These are phyloP conservation scores for Raddia distichophylla DNA, from an alignment of 176 grass and related monocot genomes.

Conservation along the genomic window DNA sequence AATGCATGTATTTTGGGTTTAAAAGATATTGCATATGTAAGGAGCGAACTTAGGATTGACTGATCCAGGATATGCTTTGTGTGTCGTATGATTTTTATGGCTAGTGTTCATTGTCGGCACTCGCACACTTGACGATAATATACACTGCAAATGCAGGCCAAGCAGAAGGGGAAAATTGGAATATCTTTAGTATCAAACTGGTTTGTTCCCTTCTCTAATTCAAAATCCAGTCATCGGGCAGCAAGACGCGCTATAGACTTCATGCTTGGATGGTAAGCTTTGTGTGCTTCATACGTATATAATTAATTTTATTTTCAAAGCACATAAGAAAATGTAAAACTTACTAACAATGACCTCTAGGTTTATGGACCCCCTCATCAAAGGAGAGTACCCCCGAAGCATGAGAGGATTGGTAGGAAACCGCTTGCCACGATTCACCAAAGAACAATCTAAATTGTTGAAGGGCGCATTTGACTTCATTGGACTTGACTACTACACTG, in stretches of 20 bases:
- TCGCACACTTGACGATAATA: too few relatives aligned
- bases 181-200: slow-evolving; percentile 52
- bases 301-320: background rate
- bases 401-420: slow-evolving; percentile 52
- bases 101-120: too few relatives aligned
- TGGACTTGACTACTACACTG: slow-evolving; percentile 67
- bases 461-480: slow-evolving; percentile 69
- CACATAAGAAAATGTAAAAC: background rate
- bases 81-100: too few relatives aligned
- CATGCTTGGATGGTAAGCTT: slow-evolving; percentile 65
- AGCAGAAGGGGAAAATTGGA: slow-evolving; percentile 54
- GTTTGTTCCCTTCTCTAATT: slow-evolving; percentile 51
- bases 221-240: slow-evolving; percentile 32
- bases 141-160: background rate
- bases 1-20: background rate
- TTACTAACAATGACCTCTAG: background rate
- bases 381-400: slow-evolving; percentile 52
- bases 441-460: slow-evolving; percentile 46
- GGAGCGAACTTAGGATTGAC: too few relatives aligned
- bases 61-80: too few relatives aligned
- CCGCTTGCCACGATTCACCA: slow-evolving; percentile 57
- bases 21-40: background rate
- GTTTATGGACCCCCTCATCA: slow-evolving; percentile 55
- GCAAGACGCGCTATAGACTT: slow-evolving; percentile 49
- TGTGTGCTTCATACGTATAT: background rate